phyloP scores from a whole-genome alignment of 2,329 filamentous ascomycete genomes.

The Didymella glomerata region DNA sequence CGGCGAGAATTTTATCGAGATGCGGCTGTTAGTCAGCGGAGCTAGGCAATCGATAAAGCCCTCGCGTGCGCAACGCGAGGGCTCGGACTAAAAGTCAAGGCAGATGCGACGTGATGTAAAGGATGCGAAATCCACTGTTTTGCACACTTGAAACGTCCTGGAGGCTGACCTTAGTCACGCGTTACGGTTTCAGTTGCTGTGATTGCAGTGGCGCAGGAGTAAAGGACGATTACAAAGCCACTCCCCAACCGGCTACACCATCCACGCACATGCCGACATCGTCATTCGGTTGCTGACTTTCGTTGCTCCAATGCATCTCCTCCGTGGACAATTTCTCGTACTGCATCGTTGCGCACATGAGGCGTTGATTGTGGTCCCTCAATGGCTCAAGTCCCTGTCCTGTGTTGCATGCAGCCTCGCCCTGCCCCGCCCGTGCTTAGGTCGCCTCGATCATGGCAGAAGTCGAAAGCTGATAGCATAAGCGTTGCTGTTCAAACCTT shows the following conservation, averaged over 20 bases:
- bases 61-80: neutral
- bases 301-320: conserved; percentile 1
- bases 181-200: neutral
- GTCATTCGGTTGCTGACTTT: neutral
- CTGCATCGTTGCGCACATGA: neutral
- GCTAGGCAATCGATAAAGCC: conserved; percentile 11
- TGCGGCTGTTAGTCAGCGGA: conserved; percentile 9
- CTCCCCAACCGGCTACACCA: no score
- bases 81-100: conserved; percentile 12
- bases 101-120: neutral
- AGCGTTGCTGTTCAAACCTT: neutral
- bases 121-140: neutral
- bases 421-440: conserved; percentile 13
- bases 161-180: neutral
- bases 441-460: conserved; percentile 8
- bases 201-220: neutral
- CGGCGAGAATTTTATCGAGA: conserved; percentile 34
- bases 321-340: neutral
- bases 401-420: conserved; percentile 15
- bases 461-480: conserved; percentile 19
- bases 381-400: conserved; percentile 13
- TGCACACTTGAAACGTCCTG: neutral
- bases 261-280: neutral
- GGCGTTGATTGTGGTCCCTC: neutral
- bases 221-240: conserved; percentile 3